Evolutionary conservation across 1,284 basidiomycete species (phyloP), one percentile per base, ranked within the genome.

Genomic region (Wolfiporia cocos): DNA sequence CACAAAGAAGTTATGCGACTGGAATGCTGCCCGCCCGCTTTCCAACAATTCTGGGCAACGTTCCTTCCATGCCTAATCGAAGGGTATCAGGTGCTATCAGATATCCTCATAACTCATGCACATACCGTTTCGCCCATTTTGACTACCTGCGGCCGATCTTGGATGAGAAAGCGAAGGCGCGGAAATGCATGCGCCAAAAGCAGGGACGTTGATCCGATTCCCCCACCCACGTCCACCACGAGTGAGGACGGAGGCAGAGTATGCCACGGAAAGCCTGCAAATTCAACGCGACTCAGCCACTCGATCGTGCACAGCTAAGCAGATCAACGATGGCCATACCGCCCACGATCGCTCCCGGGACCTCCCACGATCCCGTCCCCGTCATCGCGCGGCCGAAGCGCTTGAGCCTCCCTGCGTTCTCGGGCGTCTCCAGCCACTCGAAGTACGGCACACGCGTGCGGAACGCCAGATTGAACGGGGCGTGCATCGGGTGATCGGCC

Each of bases 141-240:
- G 17, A 74, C 76, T 0, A 86, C 82, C 3, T 76, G 71, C 12
- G 70, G 67, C 23, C 78, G 68, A 56, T 86, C 85, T 53, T 87
- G 85, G n/a, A 88, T 68, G 17, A 86, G 62, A 52, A 86, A 85
- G 39, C 65, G 67, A 30, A 83, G 52, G 4, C 67, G 67, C 2
- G 67, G 57, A 43, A 78, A 78, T 2, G 74, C 69, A 33, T 72
- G 71, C 15, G 78, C 80, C 17, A 88, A 71, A 32, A 76, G 49
- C 74, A 87, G 78, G 17, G 71, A 76, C 1, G 80, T 79, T n/a
- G 78, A 79, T 7, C 85, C 86, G 33, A 85, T 81, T 1, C 85
- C 84, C 5, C 84, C 83, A 0, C 85, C 85, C 1, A 88, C 83
- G 49, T 88, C 85, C 3, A 88, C 78, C 21, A 87, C 63, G 6